These are phyloP conservation scores for Ustulina deusta DNA, from an alignment of 2,329 filamentous ascomycete genomes.

Conservation along the genomic window DNA sequence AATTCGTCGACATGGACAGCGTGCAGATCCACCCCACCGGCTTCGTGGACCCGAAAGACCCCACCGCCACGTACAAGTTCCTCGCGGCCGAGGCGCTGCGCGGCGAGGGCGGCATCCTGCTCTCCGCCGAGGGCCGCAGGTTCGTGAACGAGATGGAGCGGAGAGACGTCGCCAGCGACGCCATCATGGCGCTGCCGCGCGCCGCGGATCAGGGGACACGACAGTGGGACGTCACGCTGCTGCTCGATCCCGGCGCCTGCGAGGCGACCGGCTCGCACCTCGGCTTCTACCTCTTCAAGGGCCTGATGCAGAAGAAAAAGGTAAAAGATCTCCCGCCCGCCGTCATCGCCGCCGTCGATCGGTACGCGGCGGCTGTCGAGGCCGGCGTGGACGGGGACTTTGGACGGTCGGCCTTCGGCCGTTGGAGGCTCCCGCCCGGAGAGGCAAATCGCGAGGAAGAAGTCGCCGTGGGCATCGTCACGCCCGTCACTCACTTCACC, in stretches of 20 bases:
- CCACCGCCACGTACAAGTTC: conserved; percentile 65
- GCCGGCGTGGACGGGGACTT: conserved; percentile 58
- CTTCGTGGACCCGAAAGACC: conserved; percentile 67
- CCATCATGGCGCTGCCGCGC: conserved; percentile 59
- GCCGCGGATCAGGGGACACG: conserved; percentile 45
- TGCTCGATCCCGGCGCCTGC: conserved; percentile 70
- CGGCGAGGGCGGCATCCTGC: conserved; percentile 71
- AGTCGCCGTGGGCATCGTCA: conserved; percentile 69
- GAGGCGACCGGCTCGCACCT: conserved; percentile 66
- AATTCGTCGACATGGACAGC: conserved; percentile 63
- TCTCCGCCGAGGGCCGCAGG: conserved; percentile 60
- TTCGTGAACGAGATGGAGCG: conserved; percentile 75
- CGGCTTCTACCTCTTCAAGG: conserved; percentile 73
- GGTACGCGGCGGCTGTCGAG: conserved; percentile 61
- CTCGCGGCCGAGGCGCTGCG: conserved; percentile 72
- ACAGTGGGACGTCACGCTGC: conserved; percentile 70
- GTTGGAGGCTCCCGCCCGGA: conserved; percentile 62
- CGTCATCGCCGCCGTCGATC: conserved; percentile 58
- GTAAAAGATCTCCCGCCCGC: conserved; percentile 60
- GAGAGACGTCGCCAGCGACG: conserved; percentile 66
- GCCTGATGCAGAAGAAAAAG: conserved; percentile 67
- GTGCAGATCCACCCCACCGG: conserved; percentile 75
- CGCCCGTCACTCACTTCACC: conserved; percentile 74
- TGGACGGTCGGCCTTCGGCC: conserved; percentile 64
- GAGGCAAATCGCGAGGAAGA: conserved; percentile 63